These are phyloP conservation scores for Fusarium metavorans DNA, from an alignment of 2,329 filamentous ascomycete species.

Conservation along the genomic window DNA sequence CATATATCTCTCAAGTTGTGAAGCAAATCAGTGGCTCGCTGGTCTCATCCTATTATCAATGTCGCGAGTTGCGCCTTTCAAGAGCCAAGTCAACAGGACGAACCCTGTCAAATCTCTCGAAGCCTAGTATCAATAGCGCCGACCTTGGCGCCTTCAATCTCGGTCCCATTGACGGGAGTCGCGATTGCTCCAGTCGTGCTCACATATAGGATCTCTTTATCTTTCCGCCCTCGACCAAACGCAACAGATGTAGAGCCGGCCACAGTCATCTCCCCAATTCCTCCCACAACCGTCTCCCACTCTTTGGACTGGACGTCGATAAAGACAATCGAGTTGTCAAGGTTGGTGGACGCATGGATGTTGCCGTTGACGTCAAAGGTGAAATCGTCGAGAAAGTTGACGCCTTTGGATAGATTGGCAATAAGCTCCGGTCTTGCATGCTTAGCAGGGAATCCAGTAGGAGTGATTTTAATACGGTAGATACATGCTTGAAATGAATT, in stretches of 20 bases:
- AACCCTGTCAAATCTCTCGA: neutral
- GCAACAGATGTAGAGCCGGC: conserved; percentile 37
- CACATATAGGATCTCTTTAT: conserved; percentile 25
- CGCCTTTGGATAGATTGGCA: conserved; percentile 16
- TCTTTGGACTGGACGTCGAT: conserved; percentile 21
- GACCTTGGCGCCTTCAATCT: conserved; percentile 35
- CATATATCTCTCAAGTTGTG: neutral
- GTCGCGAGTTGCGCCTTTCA: neutral
- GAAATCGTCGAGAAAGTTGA: conserved; percentile 40
- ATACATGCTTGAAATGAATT: conserved; percentile 27
- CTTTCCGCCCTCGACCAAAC: conserved; percentile 25
- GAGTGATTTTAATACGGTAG: conserved; percentile 28
- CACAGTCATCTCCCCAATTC: conserved; percentile 24
- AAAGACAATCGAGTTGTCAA: conserved; percentile 36
- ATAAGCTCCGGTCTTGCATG: conserved; percentile 33
- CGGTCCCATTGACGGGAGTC: conserved; percentile 26
- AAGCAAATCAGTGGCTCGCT: neutral
- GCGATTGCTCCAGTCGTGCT: conserved; percentile 26
- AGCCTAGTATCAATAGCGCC: conserved; percentile 17
- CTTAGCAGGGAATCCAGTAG: conserved; percentile 8
- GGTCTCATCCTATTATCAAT: neutral
- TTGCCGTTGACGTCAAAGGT: conserved; percentile 30
- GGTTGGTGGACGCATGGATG: conserved; percentile 36
- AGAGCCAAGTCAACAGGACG: neutral
- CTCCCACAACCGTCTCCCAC: conserved; percentile 25